phyloP scores from a whole-genome alignment of 257 asterid species.

The Lycium barbarum region DNA sequence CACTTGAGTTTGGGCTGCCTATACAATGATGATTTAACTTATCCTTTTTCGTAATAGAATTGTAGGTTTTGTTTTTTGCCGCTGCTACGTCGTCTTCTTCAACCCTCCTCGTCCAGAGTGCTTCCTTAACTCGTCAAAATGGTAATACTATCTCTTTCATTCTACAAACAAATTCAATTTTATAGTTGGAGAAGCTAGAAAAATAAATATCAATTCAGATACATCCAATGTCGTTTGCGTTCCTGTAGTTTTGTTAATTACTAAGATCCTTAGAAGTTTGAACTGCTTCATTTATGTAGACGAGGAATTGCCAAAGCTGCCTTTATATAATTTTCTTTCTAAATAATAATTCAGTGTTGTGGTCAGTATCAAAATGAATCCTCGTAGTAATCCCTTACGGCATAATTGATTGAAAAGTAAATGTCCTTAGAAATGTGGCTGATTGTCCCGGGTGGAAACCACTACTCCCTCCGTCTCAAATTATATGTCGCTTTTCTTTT shows the following conservation, averaged over 20 bases:
- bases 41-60: background rate
- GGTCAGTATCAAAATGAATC: background rate
- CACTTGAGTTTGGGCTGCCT: background rate
- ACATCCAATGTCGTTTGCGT: background rate
- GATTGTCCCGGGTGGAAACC: background rate
- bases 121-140: background rate
- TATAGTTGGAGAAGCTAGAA: background rate
- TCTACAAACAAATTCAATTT: background rate
- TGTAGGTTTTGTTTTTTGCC: background rate
- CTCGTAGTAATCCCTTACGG: background rate
- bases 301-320: background rate
- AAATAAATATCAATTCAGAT: background rate
- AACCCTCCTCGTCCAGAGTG: background rate
- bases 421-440: background rate
- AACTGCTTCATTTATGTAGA: background rate
- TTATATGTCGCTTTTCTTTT: no score
- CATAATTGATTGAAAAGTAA: conserved; percentile 4
- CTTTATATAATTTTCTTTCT: no score
- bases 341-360: background rate
- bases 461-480: background rate
- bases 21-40: background rate
- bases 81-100: background rate
- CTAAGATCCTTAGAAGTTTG: background rate
- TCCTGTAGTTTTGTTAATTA: background rate
- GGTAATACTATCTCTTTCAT: conserved; percentile 5